Evolutionary conservation across 208 protist species (phyloP).

Genomic region (Leishmania martiniquensis): DNA sequence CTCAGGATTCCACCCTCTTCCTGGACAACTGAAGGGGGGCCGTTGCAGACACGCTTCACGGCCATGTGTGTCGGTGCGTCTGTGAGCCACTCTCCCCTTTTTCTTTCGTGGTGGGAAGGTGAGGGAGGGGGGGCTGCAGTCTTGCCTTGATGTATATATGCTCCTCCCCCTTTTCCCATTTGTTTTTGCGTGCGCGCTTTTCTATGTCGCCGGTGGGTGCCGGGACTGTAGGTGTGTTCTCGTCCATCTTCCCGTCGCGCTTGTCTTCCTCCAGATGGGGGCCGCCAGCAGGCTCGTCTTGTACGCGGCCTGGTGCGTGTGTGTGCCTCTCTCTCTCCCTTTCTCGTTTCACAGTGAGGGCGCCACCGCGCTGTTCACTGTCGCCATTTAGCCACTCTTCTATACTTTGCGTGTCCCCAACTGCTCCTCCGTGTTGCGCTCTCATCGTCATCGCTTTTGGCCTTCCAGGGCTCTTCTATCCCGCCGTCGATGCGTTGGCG

Average conservation of each 20-base stretch:
- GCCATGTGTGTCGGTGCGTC: background rate
- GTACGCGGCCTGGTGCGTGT: background rate
- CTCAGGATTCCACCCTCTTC: background rate
- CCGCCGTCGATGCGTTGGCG: too few relatives aligned
- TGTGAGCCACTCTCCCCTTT: background rate
- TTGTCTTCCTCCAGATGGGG: background rate
- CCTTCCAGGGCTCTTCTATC: background rate
- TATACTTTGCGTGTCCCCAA: background rate
- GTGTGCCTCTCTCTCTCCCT: background rate
- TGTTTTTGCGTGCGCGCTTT: background rate
- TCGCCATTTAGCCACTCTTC: background rate
- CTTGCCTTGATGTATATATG: background rate
- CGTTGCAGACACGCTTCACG: too few relatives aligned
- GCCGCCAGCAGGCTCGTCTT: background rate
- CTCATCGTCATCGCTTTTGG: background rate
- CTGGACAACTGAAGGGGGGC: conserved; percentile 2
- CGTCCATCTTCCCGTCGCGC: background rate
- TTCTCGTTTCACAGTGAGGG: background rate
- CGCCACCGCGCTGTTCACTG: background rate
- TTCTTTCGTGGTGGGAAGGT: too few relatives aligned
- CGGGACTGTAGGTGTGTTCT: background rate
- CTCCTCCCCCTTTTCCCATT: background rate
- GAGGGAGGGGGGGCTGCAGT: too few relatives aligned
- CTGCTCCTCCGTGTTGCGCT: background rate
- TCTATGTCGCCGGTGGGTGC: background rate